Conservation (phyloP, 2,329 filamentous ascomycete species). For the Byssothecium circinans region DNA sequence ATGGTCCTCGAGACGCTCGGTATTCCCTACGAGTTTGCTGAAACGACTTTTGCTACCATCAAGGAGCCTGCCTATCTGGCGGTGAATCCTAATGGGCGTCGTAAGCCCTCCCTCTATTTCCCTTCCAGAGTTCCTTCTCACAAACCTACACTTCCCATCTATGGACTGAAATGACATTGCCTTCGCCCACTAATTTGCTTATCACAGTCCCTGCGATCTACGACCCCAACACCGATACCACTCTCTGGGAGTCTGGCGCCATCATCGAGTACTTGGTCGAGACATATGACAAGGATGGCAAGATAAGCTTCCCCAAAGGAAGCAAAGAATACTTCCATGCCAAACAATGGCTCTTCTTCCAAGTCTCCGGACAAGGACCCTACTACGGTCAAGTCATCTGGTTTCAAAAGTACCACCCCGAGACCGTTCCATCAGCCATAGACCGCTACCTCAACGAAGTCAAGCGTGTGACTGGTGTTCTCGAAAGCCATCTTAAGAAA, state of each 20-base stretch:
- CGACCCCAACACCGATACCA: slow-evolving; percentile 49
- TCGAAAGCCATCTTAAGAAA: slow-evolving; percentile 46
- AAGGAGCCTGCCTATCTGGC: slow-evolving; percentile 45
- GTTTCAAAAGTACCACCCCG: slow-evolving; percentile 43
- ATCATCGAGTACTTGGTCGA: slow-evolving; percentile 51
- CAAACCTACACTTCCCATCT: no score
- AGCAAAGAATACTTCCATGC: slow-evolving; percentile 43
- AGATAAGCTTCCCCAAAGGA: slow-evolving; percentile 39
- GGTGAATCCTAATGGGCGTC: slow-evolving; percentile 44
- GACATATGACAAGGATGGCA: slow-evolving; percentile 47
- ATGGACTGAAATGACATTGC: slow-evolving; percentile 15
- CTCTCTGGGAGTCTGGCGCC: slow-evolving; percentile 50
- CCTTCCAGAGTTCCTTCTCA: no score
- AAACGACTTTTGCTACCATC: slow-evolving; percentile 42
- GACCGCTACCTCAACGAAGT: slow-evolving; percentile 53
- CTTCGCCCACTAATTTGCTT: neutral
- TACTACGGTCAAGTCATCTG: slow-evolving; percentile 47
- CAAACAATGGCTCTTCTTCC: slow-evolving; percentile 51
- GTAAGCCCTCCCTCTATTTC: neutral
- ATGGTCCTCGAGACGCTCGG: slow-evolving; percentile 50
- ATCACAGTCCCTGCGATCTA: slow-evolving; percentile 45
- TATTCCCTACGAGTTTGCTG: slow-evolving; percentile 44
- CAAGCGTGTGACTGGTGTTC: slow-evolving; percentile 49
- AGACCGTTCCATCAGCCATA: slow-evolving; percentile 50
- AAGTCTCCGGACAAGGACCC: slow-evolving; percentile 51